These are phyloP conservation scores for Rubia tinctorum DNA, from an alignment of 305 asterid genomes.

Conservation along the genomic window DNA sequence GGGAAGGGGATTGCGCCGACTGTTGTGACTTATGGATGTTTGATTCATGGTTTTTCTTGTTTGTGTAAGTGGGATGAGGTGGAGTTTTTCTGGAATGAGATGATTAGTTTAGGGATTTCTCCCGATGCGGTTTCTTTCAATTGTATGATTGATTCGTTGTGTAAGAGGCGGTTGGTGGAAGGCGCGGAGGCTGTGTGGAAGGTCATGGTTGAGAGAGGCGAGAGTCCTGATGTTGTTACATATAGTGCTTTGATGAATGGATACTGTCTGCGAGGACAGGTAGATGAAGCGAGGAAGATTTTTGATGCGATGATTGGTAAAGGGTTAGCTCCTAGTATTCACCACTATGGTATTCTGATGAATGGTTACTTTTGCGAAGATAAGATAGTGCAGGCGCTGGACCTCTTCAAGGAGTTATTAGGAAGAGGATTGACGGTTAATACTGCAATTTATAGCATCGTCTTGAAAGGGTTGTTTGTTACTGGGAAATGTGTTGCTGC, in stretches of 20 bases:
- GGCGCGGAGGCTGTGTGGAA: neutral
- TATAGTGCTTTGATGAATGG: neutral
- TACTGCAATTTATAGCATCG: conserved; percentile 1
- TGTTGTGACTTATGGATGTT: neutral
- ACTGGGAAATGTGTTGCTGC: neutral
- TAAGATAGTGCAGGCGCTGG: neutral
- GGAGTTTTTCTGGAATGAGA: neutral
- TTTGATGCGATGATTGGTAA: neutral
- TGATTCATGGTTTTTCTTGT: neutral
- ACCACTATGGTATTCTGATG: neutral
- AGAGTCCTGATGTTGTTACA: neutral
- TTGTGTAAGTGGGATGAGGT: neutral
- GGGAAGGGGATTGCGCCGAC: neutral
- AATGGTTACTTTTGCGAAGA: neutral
- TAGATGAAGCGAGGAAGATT: conserved; percentile 1
- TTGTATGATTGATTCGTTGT: neutral
- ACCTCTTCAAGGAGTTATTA: neutral
- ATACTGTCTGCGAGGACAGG: neutral
- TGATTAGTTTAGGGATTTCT: neutral
- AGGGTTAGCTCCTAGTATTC: neutral
- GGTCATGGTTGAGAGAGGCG: neutral
- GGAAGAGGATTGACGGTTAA: neutral
- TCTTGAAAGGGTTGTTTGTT: neutral
- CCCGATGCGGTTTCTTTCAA: neutral
- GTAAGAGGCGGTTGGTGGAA: neutral